A percentile compares a stretch with the other conserved stretches of the same genome.
Evolutionary conservation across 2,329 filamentous ascomycete genomes (phyloP).

Genomic region (Leptographium lundbergii): DNA sequence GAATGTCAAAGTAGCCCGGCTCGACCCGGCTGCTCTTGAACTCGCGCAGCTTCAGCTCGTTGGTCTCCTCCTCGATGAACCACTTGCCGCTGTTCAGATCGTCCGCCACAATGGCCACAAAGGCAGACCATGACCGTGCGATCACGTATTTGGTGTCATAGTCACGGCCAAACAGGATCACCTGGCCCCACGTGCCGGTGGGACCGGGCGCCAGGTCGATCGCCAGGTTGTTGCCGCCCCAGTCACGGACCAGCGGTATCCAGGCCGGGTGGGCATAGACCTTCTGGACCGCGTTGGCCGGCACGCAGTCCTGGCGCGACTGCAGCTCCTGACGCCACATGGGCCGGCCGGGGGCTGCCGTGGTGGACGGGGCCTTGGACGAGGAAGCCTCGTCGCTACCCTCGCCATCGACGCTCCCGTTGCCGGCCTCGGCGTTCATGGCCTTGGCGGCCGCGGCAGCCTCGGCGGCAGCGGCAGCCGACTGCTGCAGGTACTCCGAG

Average conservation of each 20-base stretch:
- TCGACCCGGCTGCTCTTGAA: constrained; percentile 85
- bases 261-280: constrained; percentile 87
- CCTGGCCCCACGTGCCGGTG: constrained; percentile 83
- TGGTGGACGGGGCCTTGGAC: constrained; percentile 40
- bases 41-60: constrained; percentile 82
- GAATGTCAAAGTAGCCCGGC: constrained; percentile 84
- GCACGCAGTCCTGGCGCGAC: constrained; percentile 76
- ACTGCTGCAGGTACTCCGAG: constrained; percentile 65
- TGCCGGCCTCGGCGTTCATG: constrained; percentile 20
- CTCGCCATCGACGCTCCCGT: constrained; percentile 43
- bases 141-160: constrained; percentile 98
- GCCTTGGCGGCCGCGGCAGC: constrained; percentile 49
- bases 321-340: constrained; percentile 80
- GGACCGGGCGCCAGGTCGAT: constrained; percentile 87
- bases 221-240: constrained; percentile 96
- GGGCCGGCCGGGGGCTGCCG: constrained; percentile 32
- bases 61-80: constrained; percentile 81
- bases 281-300: constrained; percentile 75
- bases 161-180: constrained; percentile 92
- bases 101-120: constrained; percentile 78
- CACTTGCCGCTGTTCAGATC: constrained; percentile 84
- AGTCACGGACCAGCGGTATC: constrained; percentile 93
- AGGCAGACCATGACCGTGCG: constrained; percentile 78
- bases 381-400: constrained; percentile 51
- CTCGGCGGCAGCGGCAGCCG: constrained; percentile 49